Conservation (phyloP, 2,329 filamentous ascomycete genomes). For the Myriosclerotinia duriaeana region DNA sequence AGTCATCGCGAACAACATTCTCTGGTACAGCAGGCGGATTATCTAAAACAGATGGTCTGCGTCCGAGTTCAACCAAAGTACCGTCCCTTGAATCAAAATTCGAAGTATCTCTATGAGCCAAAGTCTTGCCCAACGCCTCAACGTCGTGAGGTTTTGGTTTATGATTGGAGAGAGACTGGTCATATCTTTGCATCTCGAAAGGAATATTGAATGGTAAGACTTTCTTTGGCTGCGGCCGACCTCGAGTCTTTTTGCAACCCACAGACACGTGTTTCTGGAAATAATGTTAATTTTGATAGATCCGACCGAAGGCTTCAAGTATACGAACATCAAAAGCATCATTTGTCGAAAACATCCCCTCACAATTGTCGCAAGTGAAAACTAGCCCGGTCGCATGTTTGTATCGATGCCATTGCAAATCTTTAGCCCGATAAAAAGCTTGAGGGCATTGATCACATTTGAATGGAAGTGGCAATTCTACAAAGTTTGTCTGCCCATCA, state of each 20-base stretch:
- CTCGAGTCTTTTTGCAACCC: neutral
- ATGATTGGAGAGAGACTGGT: neutral
- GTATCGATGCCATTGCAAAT: constrained; percentile 10
- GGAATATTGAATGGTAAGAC: neutral
- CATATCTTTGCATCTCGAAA: neutral
- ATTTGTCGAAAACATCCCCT: constrained; percentile 12
- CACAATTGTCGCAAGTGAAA: constrained; percentile 4
- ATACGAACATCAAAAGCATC: constrained; percentile 13
- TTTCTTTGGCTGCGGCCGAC: neutral
- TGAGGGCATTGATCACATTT: neutral
- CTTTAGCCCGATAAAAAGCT: neutral
- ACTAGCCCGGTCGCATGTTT: neutral
- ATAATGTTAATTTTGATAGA: neutral
- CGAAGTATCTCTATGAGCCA: too few relatives aligned
- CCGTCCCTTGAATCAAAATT: too few relatives aligned
- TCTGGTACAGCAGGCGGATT: neutral
- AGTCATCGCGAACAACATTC: neutral
- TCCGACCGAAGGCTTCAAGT: neutral
- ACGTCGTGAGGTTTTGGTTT: too few relatives aligned
- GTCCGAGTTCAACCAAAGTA: too few relatives aligned
- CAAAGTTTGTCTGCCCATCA: neutral
- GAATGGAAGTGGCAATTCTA: neutral
- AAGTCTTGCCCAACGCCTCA: too few relatives aligned
- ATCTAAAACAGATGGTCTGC: neutral
- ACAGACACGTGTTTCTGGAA: neutral